Percentiles rank a stretch among this genome's conserved stretches.
Conservation (phyloP, 352 stramenopile genomes). For the Globisporangium iwayamae region DNA sequence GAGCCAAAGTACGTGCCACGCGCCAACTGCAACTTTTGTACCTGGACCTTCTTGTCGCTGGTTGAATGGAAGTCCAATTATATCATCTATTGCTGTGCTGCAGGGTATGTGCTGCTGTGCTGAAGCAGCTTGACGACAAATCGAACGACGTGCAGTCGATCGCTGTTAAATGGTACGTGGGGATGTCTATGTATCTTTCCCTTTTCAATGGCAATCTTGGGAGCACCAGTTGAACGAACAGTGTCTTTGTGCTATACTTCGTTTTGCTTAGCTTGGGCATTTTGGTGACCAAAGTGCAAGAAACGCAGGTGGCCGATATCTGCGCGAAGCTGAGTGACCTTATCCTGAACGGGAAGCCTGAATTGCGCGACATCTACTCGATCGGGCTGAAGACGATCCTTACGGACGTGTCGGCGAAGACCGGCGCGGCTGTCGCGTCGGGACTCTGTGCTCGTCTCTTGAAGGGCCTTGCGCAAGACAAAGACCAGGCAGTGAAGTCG, state of each 20-base stretch:
- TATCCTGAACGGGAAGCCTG: conserved; percentile 94
- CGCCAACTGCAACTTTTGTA: neutral
- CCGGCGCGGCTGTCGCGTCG: conserved; percentile 83
- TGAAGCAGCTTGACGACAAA: conserved; percentile 97
- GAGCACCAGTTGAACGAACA: neutral
- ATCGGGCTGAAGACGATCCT: conserved; percentile 98
- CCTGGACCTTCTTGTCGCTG: neutral
- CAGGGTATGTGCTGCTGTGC: conserved; percentile 93
- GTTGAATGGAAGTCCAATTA: neutral
- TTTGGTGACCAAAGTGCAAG: conserved; percentile 95
- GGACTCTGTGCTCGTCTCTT: conserved; percentile 68
- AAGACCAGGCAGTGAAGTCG: conserved; percentile 84
- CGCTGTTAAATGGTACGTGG: conserved; percentile 76
- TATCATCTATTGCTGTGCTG: neutral
- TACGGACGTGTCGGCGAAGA: conserved; percentile 89
- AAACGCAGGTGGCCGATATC: conserved; percentile 95
- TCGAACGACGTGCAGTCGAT: conserved; percentile 98
- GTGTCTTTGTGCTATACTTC: neutral
- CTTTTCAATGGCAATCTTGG: neutral
- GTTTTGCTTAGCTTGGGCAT: conserved; percentile 81
- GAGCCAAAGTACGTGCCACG: conserved; percentile 68
- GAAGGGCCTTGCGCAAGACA: conserved; percentile 54
- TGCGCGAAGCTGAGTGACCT: conserved; percentile 95
- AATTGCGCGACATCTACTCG: conserved; percentile 98
- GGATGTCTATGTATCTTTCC: neutral